Percentiles rank a stretch among this genome's conserved stretches.
phyloP scores from a whole-genome alignment of 176 grass and related monocot species.

The Ensete ventricosum region DNA sequence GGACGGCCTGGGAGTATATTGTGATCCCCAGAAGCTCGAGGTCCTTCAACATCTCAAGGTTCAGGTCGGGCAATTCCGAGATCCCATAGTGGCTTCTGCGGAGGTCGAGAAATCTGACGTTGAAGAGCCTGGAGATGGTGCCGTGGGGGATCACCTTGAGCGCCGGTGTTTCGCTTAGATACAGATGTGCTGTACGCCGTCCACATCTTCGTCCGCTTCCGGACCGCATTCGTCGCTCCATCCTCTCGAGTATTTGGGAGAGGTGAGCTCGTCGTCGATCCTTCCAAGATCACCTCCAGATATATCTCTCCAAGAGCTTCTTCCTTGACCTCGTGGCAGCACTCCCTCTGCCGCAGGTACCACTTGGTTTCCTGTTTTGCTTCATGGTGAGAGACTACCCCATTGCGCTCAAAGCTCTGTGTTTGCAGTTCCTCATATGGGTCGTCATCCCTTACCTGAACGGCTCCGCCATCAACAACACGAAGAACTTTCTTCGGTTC shows the following conservation, averaged over 20 bases:
- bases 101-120: constrained; percentile 52
- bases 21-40: constrained; percentile 53
- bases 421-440: constrained; percentile 68
- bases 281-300: constrained; percentile 58
- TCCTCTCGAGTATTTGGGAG: constrained; percentile 85
- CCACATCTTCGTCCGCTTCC: constrained; percentile 73
- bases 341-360: constrained; percentile 83
- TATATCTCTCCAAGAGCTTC: constrained; percentile 50
- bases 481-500: constrained; percentile 60
- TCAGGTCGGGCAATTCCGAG: constrained; percentile 38
- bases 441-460: constrained; percentile 48
- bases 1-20: constrained; percentile 55
- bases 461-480: constrained; percentile 38
- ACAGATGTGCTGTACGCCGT: constrained; percentile 64
- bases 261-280: constrained; percentile 82
- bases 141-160: constrained; percentile 43
- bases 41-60: constrained; percentile 35
- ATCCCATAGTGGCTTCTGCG: constrained; percentile 66
- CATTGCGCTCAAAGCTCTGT: too few relatives aligned
- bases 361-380: not conserved
- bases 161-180: constrained; percentile 48
- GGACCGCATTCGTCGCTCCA: constrained; percentile 82
- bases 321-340: constrained; percentile 73
- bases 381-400: not conserved
- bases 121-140: constrained; percentile 57